These are phyloP conservation scores for Takashimella tepidaria DNA, from an alignment of 1,284 basidiomycete species.

Conservation along the genomic window DNA sequence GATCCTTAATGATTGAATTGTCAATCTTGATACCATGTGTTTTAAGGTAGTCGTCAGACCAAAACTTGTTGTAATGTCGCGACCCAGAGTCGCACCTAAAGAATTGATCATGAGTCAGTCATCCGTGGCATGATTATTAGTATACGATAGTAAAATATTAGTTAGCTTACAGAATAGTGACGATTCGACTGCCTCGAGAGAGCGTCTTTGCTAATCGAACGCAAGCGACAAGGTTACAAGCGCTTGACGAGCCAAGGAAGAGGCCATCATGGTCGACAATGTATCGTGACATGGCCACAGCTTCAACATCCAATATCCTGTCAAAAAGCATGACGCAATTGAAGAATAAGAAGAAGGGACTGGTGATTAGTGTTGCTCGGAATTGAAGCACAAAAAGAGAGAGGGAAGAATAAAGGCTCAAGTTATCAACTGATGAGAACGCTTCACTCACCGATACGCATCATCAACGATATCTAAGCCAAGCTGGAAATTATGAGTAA, in stretches of 20 bases:
- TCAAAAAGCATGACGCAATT: not conserved
- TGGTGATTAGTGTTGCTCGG: not conserved
- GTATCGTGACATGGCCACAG: slow-evolving; percentile 86
- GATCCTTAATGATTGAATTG: too few species aligned
- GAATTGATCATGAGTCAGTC: not conserved
- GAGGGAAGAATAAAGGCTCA: too few species aligned
- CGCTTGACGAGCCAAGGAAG: slow-evolving; percentile 92
- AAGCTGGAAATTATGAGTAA: slow-evolving; percentile 76
- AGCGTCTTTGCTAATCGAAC: slow-evolving; percentile 68
- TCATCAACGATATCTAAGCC: slow-evolving; percentile 78
- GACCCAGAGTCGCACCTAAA: slow-evolving; percentile 74
- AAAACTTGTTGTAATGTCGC: slow-evolving; percentile 77
- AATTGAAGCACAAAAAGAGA: too few species aligned
- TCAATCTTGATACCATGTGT: slow-evolving; percentile 58
- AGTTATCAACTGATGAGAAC: too few species aligned
- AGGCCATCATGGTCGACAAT: slow-evolving; percentile 84
- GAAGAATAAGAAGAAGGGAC: not conserved
- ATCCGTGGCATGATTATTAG: not conserved
- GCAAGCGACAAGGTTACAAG: slow-evolving; percentile 89
- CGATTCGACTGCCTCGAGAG: slow-evolving; percentile 60
- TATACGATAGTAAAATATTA: slow-evolving; percentile 1
- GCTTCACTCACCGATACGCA: slow-evolving; percentile 70
- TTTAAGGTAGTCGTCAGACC: slow-evolving; percentile 73
- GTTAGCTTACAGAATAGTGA: slow-evolving; percentile 70
- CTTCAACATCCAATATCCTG: slow-evolving; percentile 83